Evolutionary conservation across 176 grass and related monocot genomes (phyloP).

Genomic region (Bonia amplexicaulis): DNA sequence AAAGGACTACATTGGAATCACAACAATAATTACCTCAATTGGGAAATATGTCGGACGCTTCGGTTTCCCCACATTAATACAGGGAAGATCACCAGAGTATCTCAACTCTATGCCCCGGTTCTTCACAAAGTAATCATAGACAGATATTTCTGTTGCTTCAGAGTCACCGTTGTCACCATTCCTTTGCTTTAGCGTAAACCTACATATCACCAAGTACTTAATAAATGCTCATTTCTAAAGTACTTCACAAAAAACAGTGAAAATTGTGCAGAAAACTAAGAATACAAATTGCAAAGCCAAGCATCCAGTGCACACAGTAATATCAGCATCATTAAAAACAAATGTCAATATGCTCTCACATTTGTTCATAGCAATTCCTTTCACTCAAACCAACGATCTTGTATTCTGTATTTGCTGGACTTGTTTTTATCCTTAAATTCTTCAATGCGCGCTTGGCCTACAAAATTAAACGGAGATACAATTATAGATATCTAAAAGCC

Average conservation of each 20-base stretch:
- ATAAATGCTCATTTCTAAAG: not conserved
- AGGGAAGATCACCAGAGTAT: constrained; percentile 69
- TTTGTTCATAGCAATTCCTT: constrained; percentile 39
- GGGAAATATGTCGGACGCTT: constrained; percentile 77
- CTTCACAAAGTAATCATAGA: constrained; percentile 71
- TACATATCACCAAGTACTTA: constrained; percentile 12
- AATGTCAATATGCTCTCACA: constrained; percentile 6
- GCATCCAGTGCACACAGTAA: not conserved
- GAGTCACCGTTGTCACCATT: constrained; percentile 42
- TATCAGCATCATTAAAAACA: not conserved
- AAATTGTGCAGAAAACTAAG: not conserved
- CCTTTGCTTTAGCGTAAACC: constrained; percentile 60
- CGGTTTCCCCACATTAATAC: constrained; percentile 95
- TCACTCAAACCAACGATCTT: constrained; percentile 89
- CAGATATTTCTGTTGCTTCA: constrained; percentile 48
- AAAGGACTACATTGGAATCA: not conserved
- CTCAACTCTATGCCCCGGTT: constrained; percentile 49
- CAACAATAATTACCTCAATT: constrained; percentile 43
- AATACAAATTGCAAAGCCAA: not conserved
- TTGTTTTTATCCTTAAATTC: constrained; percentile 62
- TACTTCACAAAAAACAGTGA: not conserved
- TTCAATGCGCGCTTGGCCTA: constrained; percentile 76
- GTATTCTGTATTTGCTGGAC: constrained; percentile 53
- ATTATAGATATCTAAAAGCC: not conserved
- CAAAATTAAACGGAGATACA: not conserved